phyloP scores from a whole-genome alignment of 2,329 filamentous ascomycete genomes.

The Colletotrichum siamense region DNA sequence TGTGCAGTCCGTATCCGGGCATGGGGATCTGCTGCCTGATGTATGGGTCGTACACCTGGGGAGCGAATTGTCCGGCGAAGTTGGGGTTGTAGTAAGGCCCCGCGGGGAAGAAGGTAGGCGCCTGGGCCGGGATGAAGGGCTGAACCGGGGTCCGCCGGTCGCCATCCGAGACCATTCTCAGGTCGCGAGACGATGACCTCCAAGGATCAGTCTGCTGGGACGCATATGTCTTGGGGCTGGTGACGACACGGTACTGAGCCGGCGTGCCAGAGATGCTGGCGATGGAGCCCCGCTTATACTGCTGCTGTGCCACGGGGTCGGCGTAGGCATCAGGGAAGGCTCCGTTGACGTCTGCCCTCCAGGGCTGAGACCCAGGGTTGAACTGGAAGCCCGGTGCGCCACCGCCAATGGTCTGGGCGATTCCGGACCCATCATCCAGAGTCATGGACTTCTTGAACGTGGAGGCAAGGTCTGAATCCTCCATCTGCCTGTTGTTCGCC shows the following conservation, averaged over 20 bases:
- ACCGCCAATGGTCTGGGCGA: conserved; percentile 19
- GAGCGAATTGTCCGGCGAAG: conserved; percentile 42
- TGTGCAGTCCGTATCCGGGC: conserved; percentile 37
- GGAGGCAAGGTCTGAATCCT: conserved; percentile 40
- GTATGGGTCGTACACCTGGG: conserved; percentile 38
- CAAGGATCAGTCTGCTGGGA: conserved; percentile 40
- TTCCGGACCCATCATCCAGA: conserved; percentile 34
- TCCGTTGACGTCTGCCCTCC: conserved; percentile 42
- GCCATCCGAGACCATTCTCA: conserved; percentile 36
- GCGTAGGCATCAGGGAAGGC: conserved; percentile 35
- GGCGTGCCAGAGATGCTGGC: conserved; percentile 44
- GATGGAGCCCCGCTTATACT: conserved; percentile 39
- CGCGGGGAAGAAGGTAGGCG: conserved; percentile 34
- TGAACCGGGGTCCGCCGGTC: conserved; percentile 42
- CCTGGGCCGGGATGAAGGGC: conserved; percentile 33
- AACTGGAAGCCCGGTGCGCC: conserved; percentile 46
- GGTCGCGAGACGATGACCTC: conserved; percentile 41
- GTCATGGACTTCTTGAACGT: conserved; percentile 37
- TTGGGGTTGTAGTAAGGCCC: conserved; percentile 37
- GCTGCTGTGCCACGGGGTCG: conserved; percentile 31
- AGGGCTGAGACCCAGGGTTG: conserved; percentile 53
- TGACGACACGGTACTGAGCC: conserved; percentile 31
- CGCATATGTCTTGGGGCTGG: conserved; percentile 26
- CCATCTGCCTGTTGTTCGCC: conserved; percentile 41
- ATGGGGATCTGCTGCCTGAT: conserved; percentile 7